Evolutionary conservation across 2,329 filamentous ascomycete species (phyloP).

Genomic region (Hypoxylon sp.): DNA sequence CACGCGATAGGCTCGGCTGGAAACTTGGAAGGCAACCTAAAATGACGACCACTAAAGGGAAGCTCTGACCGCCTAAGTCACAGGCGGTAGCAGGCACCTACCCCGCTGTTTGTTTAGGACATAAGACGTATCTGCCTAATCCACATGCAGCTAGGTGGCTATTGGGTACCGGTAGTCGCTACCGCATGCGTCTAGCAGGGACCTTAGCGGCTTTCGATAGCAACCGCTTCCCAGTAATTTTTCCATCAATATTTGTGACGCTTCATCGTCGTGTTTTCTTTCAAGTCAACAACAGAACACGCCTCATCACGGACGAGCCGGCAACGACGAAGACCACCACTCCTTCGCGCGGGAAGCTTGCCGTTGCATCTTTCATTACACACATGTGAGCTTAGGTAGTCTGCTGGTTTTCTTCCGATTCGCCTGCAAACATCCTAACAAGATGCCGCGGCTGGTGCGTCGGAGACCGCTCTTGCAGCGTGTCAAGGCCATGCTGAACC

Average conservation of each 20-base stretch:
- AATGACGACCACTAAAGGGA: conserved; percentile 12
- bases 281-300: conserved; percentile 37
- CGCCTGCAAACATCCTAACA: conserved; percentile 50
- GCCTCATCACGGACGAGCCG: not conserved
- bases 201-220: conserved; percentile 21
- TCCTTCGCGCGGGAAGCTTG: conserved; percentile 23
- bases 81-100: conserved; percentile 22
- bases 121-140: conserved; percentile 25
- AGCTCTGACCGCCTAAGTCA: conserved; percentile 36
- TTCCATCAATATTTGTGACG: conserved; percentile 27
- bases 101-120: conserved; percentile 38
- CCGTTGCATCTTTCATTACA: conserved; percentile 8
- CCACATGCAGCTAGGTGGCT: conserved; percentile 3
- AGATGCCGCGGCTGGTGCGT: conserved; percentile 84
- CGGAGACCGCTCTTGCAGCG: conserved; percentile 84
- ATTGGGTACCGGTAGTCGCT: conserved; percentile 2
- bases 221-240: conserved; percentile 29
- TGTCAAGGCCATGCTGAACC: conserved; percentile 84
- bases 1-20: conserved; percentile 13
- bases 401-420: conserved; percentile 15
- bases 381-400: conserved; percentile 34
- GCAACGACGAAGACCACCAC: conserved; percentile 16
- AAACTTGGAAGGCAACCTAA: conserved; percentile 19
- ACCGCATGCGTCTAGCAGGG: conserved; percentile 19
- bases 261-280: conserved; percentile 36